A percentile compares a stretch with the other conserved stretches of the same genome.
Conservation (phyloP, 164 flowering plant genomes). For the Kingdonia uniflora region DNA sequence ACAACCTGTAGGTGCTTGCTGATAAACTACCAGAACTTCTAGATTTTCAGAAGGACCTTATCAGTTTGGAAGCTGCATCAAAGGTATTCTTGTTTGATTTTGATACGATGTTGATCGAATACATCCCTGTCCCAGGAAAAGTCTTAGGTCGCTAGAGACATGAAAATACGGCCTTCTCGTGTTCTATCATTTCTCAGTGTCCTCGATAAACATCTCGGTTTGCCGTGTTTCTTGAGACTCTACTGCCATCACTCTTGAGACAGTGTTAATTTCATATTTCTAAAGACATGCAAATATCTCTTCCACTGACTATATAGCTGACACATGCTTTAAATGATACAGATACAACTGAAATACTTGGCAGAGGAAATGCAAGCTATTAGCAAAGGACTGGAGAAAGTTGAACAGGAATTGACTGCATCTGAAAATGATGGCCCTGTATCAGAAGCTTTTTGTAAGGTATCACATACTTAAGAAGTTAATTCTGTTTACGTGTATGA, state of each 20-base stretch:
- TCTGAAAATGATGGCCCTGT: conserved; percentile 90
- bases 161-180: too few species aligned
- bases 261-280: too few species aligned
- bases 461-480: too few species aligned
- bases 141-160: too few species aligned
- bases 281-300: too few species aligned
- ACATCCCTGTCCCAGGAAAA: too few species aligned
- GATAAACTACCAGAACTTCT: conserved; percentile 84
- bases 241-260: too few species aligned
- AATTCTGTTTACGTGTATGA: too few species aligned
- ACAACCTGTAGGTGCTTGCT: conserved; percentile 54
- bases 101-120: background rate
- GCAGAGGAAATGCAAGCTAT: conserved; percentile 99
- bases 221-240: too few species aligned
- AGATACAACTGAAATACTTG: conserved; percentile 88
- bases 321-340: conserved; percentile 12
- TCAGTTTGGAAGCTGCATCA: conserved; percentile 72
- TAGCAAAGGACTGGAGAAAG: conserved; percentile 97
- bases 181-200: too few species aligned
- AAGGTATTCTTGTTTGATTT: conserved; percentile 44
- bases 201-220: too few species aligned
- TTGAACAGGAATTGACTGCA: conserved; percentile 73
- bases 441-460: conserved; percentile 65
- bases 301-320: background rate
- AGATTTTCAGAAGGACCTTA: conserved; percentile 77